A percentile compares a stretch with the other conserved stretches of the same genome.
Conservation (phyloP, 2,329 filamentous ascomycete species). For the Ilyonectria sp. region DNA sequence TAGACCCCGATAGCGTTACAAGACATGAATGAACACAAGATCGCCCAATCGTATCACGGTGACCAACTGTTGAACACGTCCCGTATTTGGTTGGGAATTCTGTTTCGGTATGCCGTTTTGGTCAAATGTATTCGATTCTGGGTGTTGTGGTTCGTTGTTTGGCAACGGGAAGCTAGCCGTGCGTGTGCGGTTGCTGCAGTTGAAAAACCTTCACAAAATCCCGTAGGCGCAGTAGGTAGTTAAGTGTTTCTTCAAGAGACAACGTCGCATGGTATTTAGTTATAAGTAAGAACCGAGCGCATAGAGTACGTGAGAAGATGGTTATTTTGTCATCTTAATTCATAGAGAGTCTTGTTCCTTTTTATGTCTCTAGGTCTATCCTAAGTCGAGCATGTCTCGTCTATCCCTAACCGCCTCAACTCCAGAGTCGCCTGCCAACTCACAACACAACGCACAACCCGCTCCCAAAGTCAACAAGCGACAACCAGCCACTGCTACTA, state of each 20-base stretch:
- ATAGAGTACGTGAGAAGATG: neutral
- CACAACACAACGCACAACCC: constrained; percentile 18
- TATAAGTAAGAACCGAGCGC: neutral
- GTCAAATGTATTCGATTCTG: neutral
- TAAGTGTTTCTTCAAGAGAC: neutral
- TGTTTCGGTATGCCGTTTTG: too few relatives aligned
- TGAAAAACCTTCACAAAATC: too few relatives aligned
- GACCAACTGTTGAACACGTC: too few relatives aligned
- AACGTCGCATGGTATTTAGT: neutral
- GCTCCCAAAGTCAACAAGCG: constrained; percentile 24
- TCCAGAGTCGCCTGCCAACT: constrained; percentile 39
- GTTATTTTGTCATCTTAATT: constrained; percentile 22
- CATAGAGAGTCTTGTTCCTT: constrained; percentile 13
- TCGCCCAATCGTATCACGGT: neutral
- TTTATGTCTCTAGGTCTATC: constrained; percentile 24
- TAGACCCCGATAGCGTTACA: neutral
- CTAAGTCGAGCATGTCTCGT: constrained; percentile 38
- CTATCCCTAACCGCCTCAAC: constrained; percentile 38
- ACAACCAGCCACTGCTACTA: constrained; percentile 19
- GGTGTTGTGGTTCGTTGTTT: neutral
- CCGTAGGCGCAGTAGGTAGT: too few relatives aligned
- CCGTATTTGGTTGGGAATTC: neutral
- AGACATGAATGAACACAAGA: neutral
- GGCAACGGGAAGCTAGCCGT: neutral
- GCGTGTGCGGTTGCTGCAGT: neutral